Evolutionary conservation across 441 rosid genomes (phyloP).

Genomic region (Kokia cookei): DNA sequence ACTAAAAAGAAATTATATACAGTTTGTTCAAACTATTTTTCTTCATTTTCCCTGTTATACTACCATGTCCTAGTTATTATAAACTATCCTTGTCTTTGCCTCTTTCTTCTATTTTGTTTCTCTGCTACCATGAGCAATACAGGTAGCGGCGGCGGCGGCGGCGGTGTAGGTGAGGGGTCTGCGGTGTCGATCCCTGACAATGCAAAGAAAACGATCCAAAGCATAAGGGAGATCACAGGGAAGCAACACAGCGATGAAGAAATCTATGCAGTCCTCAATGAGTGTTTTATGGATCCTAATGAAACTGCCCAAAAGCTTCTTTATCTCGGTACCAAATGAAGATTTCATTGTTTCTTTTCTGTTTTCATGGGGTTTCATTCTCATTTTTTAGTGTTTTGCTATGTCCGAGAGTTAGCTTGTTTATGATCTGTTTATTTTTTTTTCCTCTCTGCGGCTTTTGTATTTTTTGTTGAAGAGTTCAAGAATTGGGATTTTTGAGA

Average conservation of each 20-base stretch:
- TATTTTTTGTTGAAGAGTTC: background rate
- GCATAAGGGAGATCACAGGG: slow-evolving; percentile 68
- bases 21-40: no score
- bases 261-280: slow-evolving; percentile 56
- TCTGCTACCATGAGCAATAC: slow-evolving; percentile 17
- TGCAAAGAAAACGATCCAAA: slow-evolving; percentile 38
- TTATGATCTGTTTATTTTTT: slow-evolving; percentile 2
- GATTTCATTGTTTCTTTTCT: background rate
- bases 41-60: no score
- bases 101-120: slow-evolving; percentile 8
- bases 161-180: slow-evolving; percentile 20
- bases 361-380: background rate
- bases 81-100: no score
- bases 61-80: no score
- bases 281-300: slow-evolving; percentile 68
- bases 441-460: background rate
- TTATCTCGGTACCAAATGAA: slow-evolving; percentile 40
- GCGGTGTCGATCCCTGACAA: slow-evolving; percentile 43
- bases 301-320: slow-evolving; percentile 75
- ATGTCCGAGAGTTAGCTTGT: background rate
- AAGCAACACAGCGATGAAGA: slow-evolving; percentile 83
- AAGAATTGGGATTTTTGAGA: background rate
- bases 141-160: slow-evolving; percentile 23
- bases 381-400: slow-evolving; percentile 11
- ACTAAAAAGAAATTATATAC: no score